Evolutionary conservation across 208 protist species (phyloP).

Genomic region (Angomonas ambiguus): DNA sequence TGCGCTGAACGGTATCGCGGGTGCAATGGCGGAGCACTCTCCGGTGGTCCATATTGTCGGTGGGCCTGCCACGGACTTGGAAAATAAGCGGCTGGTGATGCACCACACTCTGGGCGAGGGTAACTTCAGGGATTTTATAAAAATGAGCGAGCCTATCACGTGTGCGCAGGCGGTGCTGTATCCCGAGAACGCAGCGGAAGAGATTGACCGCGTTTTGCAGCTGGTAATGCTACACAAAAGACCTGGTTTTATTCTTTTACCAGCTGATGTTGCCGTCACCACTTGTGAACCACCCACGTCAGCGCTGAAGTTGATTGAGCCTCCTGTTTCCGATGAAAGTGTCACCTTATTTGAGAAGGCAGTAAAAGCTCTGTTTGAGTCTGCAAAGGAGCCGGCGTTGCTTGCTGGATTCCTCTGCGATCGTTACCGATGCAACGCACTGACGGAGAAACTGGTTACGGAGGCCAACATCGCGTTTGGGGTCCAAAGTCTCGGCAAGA

Average conservation of each 20-base stretch:
- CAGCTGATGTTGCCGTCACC: slow-evolving; percentile 32
- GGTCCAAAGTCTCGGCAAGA: slow-evolving; percentile 32
- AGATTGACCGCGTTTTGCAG: slow-evolving; percentile 54
- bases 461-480: slow-evolving; percentile 42
- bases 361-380: slow-evolving; percentile 14
- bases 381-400: slow-evolving; percentile 23
- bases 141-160: slow-evolving; percentile 31
- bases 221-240: slow-evolving; percentile 44
- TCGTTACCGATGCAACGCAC: slow-evolving; percentile 20
- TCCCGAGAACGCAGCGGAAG: slow-evolving; percentile 31
- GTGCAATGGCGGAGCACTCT: slow-evolving; percentile 27
- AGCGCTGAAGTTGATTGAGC: slow-evolving; percentile 21
- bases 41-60: slow-evolving; percentile 57
- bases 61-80: slow-evolving; percentile 17
- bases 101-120: slow-evolving; percentile 58
- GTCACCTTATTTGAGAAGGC: slow-evolving; percentile 27
- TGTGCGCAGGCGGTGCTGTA: slow-evolving; percentile 35
- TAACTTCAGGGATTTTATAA: slow-evolving; percentile 33
- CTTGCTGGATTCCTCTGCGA: slow-evolving; percentile 40
- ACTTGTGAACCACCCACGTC: slow-evolving; percentile 27
- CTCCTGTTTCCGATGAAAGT: slow-evolving; percentile 20
- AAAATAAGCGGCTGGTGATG: slow-evolving; percentile 24
- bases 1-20: slow-evolving; percentile 38
- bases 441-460: slow-evolving; percentile 34
- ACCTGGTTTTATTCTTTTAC: slow-evolving; percentile 47